phyloP scores from a whole-genome alignment of 768 basidiomycete species.

The Saitozyma sp. region DNA sequence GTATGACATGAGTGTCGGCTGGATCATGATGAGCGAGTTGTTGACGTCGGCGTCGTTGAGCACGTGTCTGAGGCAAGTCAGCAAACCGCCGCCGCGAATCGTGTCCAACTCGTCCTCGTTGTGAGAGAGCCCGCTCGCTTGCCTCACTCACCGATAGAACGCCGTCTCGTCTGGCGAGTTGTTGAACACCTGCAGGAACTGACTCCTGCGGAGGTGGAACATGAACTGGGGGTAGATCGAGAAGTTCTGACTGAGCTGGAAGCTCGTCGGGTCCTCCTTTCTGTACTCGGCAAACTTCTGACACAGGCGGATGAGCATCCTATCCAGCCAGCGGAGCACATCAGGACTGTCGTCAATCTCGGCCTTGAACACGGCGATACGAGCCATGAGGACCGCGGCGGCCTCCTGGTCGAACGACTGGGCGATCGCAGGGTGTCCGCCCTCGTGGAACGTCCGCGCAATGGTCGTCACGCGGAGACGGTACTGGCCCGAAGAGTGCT shows the following conservation, averaged over 20 bases:
- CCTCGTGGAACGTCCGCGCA: slow-evolving; percentile 95
- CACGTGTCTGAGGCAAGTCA: slow-evolving; percentile 65
- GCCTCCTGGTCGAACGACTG: slow-evolving; percentile 97
- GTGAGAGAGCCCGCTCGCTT: no score
- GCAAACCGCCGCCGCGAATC: not conserved
- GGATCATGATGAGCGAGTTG: slow-evolving; percentile 99
- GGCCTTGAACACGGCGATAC: slow-evolving; percentile 98
- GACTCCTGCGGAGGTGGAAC: slow-evolving; percentile 96
- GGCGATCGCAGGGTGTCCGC: slow-evolving; percentile 89
- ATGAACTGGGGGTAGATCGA: slow-evolving; percentile 99
- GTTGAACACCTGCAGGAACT: slow-evolving; percentile 99
- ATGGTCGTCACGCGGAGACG: slow-evolving; percentile 96
- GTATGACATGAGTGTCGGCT: slow-evolving; percentile 98
- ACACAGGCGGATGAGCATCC: slow-evolving; percentile 96
- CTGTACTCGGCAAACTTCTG: slow-evolving; percentile 99
- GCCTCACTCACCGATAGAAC: slow-evolving; percentile 79
- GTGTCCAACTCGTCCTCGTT: no score
- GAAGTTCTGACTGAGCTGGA: slow-evolving; percentile 91
- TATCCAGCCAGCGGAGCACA: slow-evolving; percentile 92
- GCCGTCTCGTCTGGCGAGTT: slow-evolving; percentile 99
- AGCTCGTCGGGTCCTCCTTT: slow-evolving; percentile 94
- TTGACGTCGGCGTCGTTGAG: slow-evolving; percentile 97
- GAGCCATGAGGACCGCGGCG: slow-evolving; percentile 94
- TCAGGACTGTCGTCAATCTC: slow-evolving; percentile 98
- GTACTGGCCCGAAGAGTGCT: slow-evolving; percentile 93